phyloP scores from a whole-genome alignment of 345 rosid genomes.

The Boechera retrofracta region DNA sequence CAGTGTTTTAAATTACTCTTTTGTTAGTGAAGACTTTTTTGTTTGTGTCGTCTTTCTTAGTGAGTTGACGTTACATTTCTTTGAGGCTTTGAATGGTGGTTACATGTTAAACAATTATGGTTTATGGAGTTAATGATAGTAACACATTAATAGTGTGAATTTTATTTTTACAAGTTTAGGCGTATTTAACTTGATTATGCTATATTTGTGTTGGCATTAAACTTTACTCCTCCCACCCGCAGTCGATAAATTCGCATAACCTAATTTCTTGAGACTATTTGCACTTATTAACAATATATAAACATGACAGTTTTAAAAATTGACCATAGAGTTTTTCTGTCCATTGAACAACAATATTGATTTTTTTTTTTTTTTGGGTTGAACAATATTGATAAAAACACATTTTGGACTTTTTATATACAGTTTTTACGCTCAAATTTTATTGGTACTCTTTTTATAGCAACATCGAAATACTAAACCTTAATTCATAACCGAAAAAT shows the following conservation, averaged over 20 bases:
- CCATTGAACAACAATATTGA: neutral
- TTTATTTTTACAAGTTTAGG: neutral
- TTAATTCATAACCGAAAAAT: neutral
- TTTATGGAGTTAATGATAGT: constrained; percentile 4
- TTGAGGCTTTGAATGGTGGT: constrained; percentile 5
- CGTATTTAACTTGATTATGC: neutral
- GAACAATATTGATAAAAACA: neutral
- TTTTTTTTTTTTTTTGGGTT: too few species aligned
- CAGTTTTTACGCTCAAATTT: too few species aligned
- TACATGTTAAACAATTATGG: neutral
- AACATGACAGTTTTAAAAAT: neutral
- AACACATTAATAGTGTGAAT: neutral
- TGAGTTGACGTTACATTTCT: neutral
- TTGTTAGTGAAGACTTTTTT: neutral
- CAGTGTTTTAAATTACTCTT: neutral
- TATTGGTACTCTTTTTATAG: neutral
- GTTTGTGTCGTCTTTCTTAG: neutral
- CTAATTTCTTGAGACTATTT: neutral
- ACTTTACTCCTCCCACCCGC: neutral
- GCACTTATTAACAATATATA: neutral
- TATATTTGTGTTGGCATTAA: constrained; percentile 1
- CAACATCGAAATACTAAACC: neutral
- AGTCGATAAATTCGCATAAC: neutral
- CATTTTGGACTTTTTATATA: too few species aligned
- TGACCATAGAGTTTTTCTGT: neutral